phyloP scores from a whole-genome alignment of 306 rosid genomes.

The Quercus mongolica region DNA sequence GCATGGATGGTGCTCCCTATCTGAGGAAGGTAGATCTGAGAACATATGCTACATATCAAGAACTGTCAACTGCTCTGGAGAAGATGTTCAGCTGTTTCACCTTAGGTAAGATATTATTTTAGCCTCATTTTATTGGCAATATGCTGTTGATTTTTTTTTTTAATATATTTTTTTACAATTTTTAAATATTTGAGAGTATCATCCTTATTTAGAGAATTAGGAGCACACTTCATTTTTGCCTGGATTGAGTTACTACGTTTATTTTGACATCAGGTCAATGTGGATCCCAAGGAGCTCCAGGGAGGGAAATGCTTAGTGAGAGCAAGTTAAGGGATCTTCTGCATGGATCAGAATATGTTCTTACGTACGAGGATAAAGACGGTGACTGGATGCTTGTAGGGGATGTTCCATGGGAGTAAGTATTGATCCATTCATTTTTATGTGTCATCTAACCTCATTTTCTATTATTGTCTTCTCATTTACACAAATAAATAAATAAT shows the following conservation, averaged over 20 bases:
- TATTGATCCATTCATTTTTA: slow-evolving; percentile 11
- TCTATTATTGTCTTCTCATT: not conserved
- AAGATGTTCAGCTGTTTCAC: slow-evolving; percentile 98
- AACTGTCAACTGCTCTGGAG: slow-evolving; percentile 88
- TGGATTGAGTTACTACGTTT: slow-evolving; percentile 22
- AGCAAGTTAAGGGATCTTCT: slow-evolving; percentile 93
- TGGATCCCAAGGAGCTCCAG: slow-evolving; percentile 80
- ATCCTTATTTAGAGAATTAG: not conserved
- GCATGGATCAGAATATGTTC: slow-evolving; percentile 93
- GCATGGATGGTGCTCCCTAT: slow-evolving; percentile 99
- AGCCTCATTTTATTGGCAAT: not conserved
- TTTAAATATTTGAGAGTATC: not conserved
- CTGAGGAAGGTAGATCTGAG: slow-evolving; percentile 94
- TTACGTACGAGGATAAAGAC: slow-evolving; percentile 88
- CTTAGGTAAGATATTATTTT: slow-evolving; percentile 50
- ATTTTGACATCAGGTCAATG: slow-evolving; percentile 64
- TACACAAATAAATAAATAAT: not conserved
- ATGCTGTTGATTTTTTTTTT: not conserved
- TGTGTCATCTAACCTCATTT: not conserved
- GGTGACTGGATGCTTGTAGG: slow-evolving; percentile 99
- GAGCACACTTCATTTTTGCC: slow-evolving; percentile 1
- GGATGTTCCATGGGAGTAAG: slow-evolving; percentile 98
- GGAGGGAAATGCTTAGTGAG: slow-evolving; percentile 77
- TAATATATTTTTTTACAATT: not conserved
- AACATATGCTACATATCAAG: slow-evolving; percentile 70